A percentile compares a stretch with the other conserved stretches of the same genome.
Conservation (phyloP, 306 rosid species). For the Oxytropis ochrocephala region DNA sequence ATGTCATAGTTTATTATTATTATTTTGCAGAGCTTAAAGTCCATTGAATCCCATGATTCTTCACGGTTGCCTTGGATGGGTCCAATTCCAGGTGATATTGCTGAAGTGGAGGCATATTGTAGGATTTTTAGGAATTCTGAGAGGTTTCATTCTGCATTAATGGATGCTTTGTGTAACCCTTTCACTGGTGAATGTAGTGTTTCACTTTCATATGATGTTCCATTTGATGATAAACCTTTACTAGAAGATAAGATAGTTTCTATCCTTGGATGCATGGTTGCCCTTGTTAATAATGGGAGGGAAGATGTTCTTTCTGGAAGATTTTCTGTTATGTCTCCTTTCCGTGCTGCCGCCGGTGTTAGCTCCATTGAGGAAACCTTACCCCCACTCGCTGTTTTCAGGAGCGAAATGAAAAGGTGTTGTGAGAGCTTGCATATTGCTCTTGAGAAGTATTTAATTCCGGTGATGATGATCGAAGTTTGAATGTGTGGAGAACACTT, state of each 20-base stretch:
- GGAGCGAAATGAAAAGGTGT: conserved; percentile 92
- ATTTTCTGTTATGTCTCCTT: conserved; percentile 38
- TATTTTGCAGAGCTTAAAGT: conserved; percentile 29
- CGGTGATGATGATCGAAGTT: conserved; percentile 52
- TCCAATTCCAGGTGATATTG: conserved; percentile 94
- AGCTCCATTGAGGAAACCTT: conserved; percentile 46
- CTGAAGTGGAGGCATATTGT: conserved; percentile 95
- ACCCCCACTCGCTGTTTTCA: conserved; percentile 75
- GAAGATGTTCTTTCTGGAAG: conserved; percentile 86
- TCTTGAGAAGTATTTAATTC: conserved; percentile 61
- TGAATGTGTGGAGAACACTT: conserved; percentile 85
- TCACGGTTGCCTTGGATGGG: conserved; percentile 59
- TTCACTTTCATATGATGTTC: conserved; percentile 63
- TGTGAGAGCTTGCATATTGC: conserved; percentile 95
- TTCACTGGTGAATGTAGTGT: conserved; percentile 73
- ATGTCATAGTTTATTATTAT: conserved; percentile 4
- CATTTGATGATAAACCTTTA: conserved; percentile 53
- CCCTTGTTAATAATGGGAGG: conserved; percentile 67
- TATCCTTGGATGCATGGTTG: conserved; percentile 76
- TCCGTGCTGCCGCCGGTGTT: conserved; percentile 27
- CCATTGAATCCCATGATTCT: conserved; percentile 34
- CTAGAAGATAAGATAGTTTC: conserved; percentile 90
- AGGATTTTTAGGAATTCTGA: conserved; percentile 80
- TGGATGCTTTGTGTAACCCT: conserved; percentile 80
- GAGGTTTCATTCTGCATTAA: conserved; percentile 60